Evolutionary conservation across 2,329 filamentous ascomycete genomes (phyloP).

Genomic region (Scedosporium boydii): DNA sequence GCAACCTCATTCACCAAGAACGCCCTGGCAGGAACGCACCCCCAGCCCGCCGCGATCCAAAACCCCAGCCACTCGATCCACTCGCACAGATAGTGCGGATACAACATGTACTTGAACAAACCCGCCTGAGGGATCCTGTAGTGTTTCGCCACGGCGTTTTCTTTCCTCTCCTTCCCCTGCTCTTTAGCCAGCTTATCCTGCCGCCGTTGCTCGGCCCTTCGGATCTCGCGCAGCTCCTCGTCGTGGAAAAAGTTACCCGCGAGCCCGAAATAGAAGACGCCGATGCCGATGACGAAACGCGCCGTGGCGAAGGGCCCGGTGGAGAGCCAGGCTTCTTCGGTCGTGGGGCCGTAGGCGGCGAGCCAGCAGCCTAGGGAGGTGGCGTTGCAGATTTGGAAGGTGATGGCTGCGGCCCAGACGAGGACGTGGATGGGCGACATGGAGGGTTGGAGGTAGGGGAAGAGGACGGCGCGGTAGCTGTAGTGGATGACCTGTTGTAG

Average conservation of each 20-base stretch:
- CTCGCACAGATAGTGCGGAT: conserved; percentile 91
- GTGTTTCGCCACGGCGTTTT: conserved; percentile 58
- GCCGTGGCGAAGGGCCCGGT: conserved; percentile 23
- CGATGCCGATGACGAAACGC: conserved; percentile 54
- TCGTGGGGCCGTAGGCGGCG: conserved; percentile 66
- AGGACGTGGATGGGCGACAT: conserved; percentile 80
- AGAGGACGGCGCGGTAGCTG: conserved; percentile 75
- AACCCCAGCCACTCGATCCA: conserved; percentile 96
- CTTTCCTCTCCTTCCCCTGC: conserved; percentile 21
- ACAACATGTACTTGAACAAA: conserved; percentile 73
- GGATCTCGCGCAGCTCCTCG: conserved; percentile 78
- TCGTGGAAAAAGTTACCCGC: conserved; percentile 81
- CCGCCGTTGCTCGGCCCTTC: conserved; percentile 55
- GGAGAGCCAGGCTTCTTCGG: conserved; percentile 39
- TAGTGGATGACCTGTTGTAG: conserved; percentile 65
- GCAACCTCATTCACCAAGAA: conserved; percentile 81
- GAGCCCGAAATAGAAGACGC: conserved; percentile 68
- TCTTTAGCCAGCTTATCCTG: conserved; percentile 33
- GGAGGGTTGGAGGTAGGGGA: conserved; percentile 74
- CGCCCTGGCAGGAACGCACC: conserved; percentile 63
- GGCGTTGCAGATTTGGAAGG: conserved; percentile 76
- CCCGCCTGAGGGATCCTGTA: conserved; percentile 82
- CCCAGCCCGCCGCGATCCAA: conserved; percentile 61
- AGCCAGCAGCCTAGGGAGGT: conserved; percentile 72
- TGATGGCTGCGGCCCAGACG: conserved; percentile 53